A percentile compares a stretch with the other conserved stretches of the same genome.
Conservation (phyloP, 192 early-diverging fungal genomes). For the Coemansia sp. region DNA sequence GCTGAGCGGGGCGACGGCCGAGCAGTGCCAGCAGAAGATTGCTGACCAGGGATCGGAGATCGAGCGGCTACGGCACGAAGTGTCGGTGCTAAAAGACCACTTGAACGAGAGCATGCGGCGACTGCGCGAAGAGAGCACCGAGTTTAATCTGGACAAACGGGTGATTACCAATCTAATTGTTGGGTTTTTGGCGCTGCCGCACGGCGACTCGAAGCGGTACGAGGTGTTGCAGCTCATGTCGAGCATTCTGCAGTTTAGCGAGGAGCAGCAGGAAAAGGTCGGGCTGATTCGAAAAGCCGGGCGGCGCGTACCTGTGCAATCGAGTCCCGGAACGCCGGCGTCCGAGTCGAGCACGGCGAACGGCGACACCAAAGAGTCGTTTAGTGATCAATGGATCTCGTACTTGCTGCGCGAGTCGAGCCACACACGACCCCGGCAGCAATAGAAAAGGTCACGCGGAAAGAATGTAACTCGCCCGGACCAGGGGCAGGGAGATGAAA, state of each 20-base stretch:
- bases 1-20: conserved; percentile 45
- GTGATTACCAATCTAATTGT: conserved; percentile 90
- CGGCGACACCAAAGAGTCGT: conserved; percentile 62
- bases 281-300: conserved; percentile 71
- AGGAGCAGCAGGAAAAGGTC: conserved; percentile 84
- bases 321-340: conserved; percentile 54
- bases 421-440: conserved; percentile 14
- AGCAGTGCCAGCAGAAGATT: conserved; percentile 59
- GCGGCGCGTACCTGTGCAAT: conserved; percentile 40
- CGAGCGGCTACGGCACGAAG: conserved; percentile 55
- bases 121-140: conserved; percentile 73
- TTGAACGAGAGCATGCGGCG: conserved; percentile 89
- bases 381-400: conserved; percentile 79
- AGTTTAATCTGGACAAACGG: conserved; percentile 80
- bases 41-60: conserved; percentile 53
- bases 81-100: conserved; percentile 83
- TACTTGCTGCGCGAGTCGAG: conserved; percentile 71
- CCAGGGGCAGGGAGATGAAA: conserved; percentile 8
- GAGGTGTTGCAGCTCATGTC: conserved; percentile 91
- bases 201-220: conserved; percentile 88
- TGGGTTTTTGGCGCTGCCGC: conserved; percentile 77
- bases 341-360: conserved; percentile 34
- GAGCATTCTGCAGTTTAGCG: conserved; percentile 79
- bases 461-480: conserved; percentile 1
- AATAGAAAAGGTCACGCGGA: background rate